phyloP scores from a whole-genome alignment of 192 early-diverging fungal species.

The Pilobolus umbonatus region DNA sequence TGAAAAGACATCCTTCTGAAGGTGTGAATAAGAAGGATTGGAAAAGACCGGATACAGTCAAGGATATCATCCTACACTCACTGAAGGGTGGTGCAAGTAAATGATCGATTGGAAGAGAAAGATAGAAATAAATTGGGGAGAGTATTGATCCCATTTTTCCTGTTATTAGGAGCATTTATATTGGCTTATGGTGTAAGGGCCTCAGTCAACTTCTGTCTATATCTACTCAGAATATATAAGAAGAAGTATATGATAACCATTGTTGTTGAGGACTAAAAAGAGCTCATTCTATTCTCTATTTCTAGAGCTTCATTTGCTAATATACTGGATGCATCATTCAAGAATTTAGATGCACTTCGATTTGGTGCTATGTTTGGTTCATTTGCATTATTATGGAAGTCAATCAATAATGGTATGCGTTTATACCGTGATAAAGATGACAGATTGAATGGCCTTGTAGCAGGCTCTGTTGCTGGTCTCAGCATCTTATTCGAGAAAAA shows the following conservation, averaged over 20 bases:
- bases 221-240: conserved; percentile 40
- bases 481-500: conserved; percentile 50
- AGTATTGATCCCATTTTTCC: background rate
- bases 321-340: conserved; percentile 48
- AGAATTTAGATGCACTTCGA: conserved; percentile 51
- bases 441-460: conserved; percentile 47
- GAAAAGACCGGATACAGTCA: conserved; percentile 19
- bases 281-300: background rate
- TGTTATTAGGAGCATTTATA: conserved; percentile 40
- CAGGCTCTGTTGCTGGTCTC: conserved; percentile 51
- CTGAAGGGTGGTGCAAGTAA: conserved; percentile 43
- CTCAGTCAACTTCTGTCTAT: conserved; percentile 50
- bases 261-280: background rate
- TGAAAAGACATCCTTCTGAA: conserved; percentile 27
- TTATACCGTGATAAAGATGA: conserved; percentile 49
- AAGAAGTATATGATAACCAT: conserved; percentile 27
- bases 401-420: conserved; percentile 60
- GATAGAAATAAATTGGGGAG: background rate
- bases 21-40: conserved; percentile 21
- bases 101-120: background rate
- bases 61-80: conserved; percentile 43
- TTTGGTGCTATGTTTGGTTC: conserved; percentile 75
- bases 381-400: conserved; percentile 72
- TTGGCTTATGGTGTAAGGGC: conserved; percentile 50
- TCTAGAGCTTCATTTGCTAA: conserved; percentile 37